Conservation (phyloP, 129 eudicot genomes). For the Gnaphalium uliginosum region DNA sequence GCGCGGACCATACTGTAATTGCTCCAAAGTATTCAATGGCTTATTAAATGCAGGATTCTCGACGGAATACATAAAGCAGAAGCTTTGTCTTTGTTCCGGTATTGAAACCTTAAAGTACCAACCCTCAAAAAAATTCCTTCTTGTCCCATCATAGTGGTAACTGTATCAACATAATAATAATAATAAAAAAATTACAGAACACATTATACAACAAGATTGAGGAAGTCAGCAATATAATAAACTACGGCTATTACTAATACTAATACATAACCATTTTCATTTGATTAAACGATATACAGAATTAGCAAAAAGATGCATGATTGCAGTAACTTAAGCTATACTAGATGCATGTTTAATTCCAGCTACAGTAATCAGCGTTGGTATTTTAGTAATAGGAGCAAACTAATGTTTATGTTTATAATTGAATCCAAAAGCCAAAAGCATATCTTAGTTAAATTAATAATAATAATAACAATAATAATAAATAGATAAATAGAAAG, state of each 20-base stretch:
- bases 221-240: not conserved
- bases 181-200: not conserved
- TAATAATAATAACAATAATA: not conserved
- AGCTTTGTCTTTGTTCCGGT: constrained; percentile 88
- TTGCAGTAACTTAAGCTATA: not conserved
- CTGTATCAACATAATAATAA: constrained; percentile 36
- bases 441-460: too few relatives aligned
- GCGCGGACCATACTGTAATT: constrained; percentile 66
- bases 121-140: constrained; percentile 89
- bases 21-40: constrained; percentile 60
- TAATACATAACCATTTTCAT: not conserved
- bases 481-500: not conserved
- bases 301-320: too few relatives aligned
- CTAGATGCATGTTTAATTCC: not conserved
- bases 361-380: not conserved
- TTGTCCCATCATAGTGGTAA: constrained; percentile 88
- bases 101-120: constrained; percentile 99
- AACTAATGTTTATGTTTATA: too few relatives aligned
- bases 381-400: not conserved
- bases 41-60: constrained; percentile 85
- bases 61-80: constrained; percentile 95
- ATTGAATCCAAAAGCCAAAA: too few relatives aligned
- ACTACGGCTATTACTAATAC: not conserved
- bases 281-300: not conserved
- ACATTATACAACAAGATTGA: not conserved